Conservation (phyloP, 1,284 basidiomycete species). For the Ustilago sp. region DNA sequence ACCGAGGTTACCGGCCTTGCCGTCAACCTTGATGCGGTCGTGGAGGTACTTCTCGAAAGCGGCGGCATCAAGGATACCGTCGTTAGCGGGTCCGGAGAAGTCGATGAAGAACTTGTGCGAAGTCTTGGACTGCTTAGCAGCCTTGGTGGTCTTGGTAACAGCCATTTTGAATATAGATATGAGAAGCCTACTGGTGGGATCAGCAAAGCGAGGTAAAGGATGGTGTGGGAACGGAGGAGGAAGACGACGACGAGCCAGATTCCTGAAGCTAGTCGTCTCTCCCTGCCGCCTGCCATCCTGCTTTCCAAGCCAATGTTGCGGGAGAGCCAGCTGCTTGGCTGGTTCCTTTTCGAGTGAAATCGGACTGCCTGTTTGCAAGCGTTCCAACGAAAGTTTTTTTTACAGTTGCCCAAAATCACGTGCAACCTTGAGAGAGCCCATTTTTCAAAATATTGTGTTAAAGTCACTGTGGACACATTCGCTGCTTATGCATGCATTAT, state of each 20-base stretch:
- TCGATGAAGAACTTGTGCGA: slow-evolving; percentile 92
- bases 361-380: slow-evolving; percentile 7
- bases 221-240: slow-evolving; percentile 17
- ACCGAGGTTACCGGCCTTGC: slow-evolving; percentile 74
- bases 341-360: neutral
- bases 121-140: slow-evolving; percentile 75
- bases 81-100: slow-evolving; percentile 90
- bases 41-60: slow-evolving; percentile 93
- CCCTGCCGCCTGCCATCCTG: neutral
- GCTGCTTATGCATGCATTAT: neutral
- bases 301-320: neutral
- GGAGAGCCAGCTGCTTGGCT: neutral
- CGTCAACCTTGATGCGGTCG: slow-evolving; percentile 88
- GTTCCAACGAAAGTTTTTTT: slow-evolving; percentile 15
- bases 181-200: slow-evolving; percentile 51
- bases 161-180: slow-evolving; percentile 52
- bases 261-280: neutral
- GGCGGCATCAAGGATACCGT: slow-evolving; percentile 90
- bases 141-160: slow-evolving; percentile 65
- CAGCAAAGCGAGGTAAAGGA: slow-evolving; percentile 55
- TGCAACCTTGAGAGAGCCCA: neutral
- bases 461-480: neutral
- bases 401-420: slow-evolving; percentile 37
- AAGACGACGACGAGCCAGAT: neutral
- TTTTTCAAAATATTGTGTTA: neutral